phyloP scores from a whole-genome alignment of 2,329 filamentous ascomycete genomes.

The Diaporthe ilicicola region DNA sequence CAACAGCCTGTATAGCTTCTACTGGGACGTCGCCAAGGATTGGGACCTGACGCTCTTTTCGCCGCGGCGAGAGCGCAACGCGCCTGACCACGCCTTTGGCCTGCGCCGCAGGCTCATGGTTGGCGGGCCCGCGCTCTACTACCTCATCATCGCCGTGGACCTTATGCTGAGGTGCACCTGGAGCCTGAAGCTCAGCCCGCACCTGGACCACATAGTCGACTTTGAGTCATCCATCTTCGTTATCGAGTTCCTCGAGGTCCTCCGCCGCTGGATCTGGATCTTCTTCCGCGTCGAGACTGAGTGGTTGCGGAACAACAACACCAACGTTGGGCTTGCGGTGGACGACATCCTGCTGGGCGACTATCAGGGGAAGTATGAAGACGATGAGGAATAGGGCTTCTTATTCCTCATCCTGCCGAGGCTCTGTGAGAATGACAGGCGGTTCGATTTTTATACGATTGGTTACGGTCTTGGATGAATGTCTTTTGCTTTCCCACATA shows the following conservation, averaged over 20 bases:
- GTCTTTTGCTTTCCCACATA: not conserved
- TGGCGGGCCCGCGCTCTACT: constrained; percentile 78
- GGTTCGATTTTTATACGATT: constrained; percentile 2
- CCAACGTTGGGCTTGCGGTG: constrained; percentile 62
- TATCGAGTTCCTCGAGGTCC: constrained; percentile 86
- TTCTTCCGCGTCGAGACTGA: constrained; percentile 96
- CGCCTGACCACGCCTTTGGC: constrained; percentile 76
- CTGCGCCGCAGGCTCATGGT: constrained; percentile 77
- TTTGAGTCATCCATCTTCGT: constrained; percentile 89
- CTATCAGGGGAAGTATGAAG: constrained; percentile 70
- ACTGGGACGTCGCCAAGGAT: constrained; percentile 96
- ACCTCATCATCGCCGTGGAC: constrained; percentile 80
- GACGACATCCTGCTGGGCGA: constrained; percentile 82
- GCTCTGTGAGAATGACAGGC: not conserved
- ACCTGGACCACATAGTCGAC: constrained; percentile 84
- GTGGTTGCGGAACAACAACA: constrained; percentile 70
- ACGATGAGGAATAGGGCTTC: constrained; percentile 56
- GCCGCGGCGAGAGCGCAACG: constrained; percentile 61
- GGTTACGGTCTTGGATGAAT: constrained; percentile 18
- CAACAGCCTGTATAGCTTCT: constrained; percentile 96
- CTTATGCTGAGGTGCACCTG: constrained; percentile 87
- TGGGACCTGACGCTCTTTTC: constrained; percentile 93
- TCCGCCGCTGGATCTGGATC: constrained; percentile 94
- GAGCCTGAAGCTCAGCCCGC: constrained; percentile 85
- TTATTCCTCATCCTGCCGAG: constrained; percentile 4